phyloP scores from a whole-genome alignment of 495 filamentous ascomycete species.

The Podospora comata region DNA sequence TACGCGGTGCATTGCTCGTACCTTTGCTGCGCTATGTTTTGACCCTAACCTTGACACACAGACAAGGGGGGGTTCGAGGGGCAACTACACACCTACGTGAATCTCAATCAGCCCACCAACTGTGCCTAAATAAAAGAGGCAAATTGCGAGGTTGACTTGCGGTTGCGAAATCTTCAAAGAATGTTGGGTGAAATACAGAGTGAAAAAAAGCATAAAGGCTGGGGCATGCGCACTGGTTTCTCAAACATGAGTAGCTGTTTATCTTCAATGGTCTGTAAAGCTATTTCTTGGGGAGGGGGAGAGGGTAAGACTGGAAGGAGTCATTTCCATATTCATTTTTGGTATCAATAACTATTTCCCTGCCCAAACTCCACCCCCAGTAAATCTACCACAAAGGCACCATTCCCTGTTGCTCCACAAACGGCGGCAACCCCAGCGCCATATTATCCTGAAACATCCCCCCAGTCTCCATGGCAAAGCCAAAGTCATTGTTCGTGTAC shows the following conservation, averaged over 20 bases:
- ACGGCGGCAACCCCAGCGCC: not conserved
- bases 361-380: not conserved
- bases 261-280: no score
- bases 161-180: not conserved
- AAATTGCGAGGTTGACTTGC: not conserved
- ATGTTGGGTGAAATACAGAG: not conserved
- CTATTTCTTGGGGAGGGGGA: no score
- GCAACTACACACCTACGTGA: no score
- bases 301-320: no score
- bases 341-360: not conserved
- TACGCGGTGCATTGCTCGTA: no score
- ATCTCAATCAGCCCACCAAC: not conserved
- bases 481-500: slow-evolving; percentile 2
- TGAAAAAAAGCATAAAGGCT: not conserved
- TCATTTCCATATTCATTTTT: not conserved
- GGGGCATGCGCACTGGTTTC: not conserved
- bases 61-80: not conserved
- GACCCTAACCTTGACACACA: not conserved
- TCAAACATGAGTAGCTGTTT: not conserved
- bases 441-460: slow-evolving; percentile 5
- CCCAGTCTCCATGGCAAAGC: not conserved
- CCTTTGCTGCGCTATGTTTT: not conserved
- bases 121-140: not conserved
- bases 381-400: slow-evolving; percentile 1
- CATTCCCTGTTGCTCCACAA: not conserved